phyloP scores from a whole-genome alignment of 495 filamentous ascomycete genomes.

The Penicillium argentinense region DNA sequence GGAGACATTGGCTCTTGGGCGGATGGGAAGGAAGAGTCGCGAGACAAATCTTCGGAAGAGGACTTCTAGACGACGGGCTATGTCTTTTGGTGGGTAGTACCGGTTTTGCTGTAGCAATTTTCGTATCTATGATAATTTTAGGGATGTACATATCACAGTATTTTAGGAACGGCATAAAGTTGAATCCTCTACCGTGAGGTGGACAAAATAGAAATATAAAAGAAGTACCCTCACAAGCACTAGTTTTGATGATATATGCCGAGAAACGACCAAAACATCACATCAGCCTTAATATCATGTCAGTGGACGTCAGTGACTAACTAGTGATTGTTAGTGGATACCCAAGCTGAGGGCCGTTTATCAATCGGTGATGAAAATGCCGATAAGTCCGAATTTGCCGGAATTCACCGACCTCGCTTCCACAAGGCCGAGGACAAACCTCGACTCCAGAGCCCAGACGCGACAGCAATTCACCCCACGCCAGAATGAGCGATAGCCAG shows the following conservation, averaged over 20 bases:
- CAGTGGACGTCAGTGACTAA: too few relatives aligned
- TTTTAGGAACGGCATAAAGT: too few relatives aligned
- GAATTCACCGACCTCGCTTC: constrained; percentile 5
- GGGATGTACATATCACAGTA: too few relatives aligned
- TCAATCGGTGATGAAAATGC: constrained; percentile 3
- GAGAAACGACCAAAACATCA: too few relatives aligned
- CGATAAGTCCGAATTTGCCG: constrained; percentile 9
- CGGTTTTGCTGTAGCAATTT: not conserved
- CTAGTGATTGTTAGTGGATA: too few relatives aligned
- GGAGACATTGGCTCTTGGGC: constrained; percentile 40
- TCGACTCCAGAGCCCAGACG: not conserved
- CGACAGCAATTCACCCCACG: not conserved
- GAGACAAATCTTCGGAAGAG: constrained; percentile 30
- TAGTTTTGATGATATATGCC: too few relatives aligned
- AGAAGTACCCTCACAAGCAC: too few relatives aligned
- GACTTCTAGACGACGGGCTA: constrained; percentile 14
- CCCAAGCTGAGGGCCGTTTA: not conserved
- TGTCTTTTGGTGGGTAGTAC: constrained; percentile 19
- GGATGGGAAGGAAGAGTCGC: constrained; percentile 40
- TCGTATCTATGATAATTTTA: too few relatives aligned
- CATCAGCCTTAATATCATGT: too few relatives aligned
- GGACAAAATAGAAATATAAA: too few relatives aligned
- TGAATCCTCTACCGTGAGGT: too few relatives aligned
- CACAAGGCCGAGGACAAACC: not conserved
- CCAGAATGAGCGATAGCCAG: not conserved